Percentiles rank a stretch among this genome's conserved stretches.
Evolutionary conservation across 148 eudicot species (phyloP).

Genomic region (Arctostaphylos glauca): DNA sequence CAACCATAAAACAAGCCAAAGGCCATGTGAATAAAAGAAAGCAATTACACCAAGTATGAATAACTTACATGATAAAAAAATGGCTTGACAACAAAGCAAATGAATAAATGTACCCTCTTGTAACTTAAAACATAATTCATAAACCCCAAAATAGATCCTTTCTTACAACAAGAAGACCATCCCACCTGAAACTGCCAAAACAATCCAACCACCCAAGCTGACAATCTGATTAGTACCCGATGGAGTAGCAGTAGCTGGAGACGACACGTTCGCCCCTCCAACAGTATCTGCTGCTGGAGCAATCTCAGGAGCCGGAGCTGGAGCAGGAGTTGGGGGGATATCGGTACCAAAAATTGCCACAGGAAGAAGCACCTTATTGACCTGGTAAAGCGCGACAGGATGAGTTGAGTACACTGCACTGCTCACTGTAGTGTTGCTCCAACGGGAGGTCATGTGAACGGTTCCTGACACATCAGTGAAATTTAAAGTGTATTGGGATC

Average conservation of each 20-base stretch:
- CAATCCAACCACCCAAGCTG: constrained; percentile 32
- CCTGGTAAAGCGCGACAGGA: constrained; percentile 73
- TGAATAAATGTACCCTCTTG: constrained; percentile 24
- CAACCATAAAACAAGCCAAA: constrained; percentile 11
- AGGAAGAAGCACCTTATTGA: constrained; percentile 77
- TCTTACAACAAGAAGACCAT: constrained; percentile 37
- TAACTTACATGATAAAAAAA: constrained; percentile 16
- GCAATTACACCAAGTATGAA: constrained; percentile 8
- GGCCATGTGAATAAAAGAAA: constrained; percentile 9
- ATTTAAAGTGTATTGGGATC: constrained; percentile 57
- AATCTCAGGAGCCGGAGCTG: constrained; percentile 67
- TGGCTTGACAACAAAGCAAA: constrained; percentile 36
- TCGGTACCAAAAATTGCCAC: constrained; percentile 85
- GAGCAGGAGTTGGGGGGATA: constrained; percentile 82
- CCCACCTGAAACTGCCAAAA: constrained; percentile 38
- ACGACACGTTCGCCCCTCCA: constrained; percentile 18
- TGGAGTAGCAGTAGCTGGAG: constrained; percentile 34
- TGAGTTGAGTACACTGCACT: constrained; percentile 67
- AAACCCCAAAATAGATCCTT: constrained; percentile 15
- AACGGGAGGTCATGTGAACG: constrained; percentile 50
- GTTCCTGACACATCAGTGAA: constrained; percentile 67
- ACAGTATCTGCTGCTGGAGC: constrained; percentile 52
- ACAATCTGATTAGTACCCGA: constrained; percentile 22
- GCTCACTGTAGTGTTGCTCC: constrained; percentile 66
- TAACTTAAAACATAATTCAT: constrained; percentile 27